Conservation (phyloP, 768 basidiomycete genomes). For the Tremella fuciformis region DNA sequence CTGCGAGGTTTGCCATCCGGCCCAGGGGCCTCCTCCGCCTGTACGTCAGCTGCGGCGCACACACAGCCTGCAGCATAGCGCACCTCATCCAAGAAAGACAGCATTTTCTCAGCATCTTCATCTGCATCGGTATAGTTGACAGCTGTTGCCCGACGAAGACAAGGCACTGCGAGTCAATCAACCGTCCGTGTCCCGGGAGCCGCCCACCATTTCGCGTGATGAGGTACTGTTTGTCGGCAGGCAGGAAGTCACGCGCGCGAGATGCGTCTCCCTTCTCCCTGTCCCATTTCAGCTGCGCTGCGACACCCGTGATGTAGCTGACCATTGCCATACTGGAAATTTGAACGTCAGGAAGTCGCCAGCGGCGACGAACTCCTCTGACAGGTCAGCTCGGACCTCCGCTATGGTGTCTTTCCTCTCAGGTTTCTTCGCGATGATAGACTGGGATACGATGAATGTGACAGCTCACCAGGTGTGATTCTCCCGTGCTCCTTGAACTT, state of each 20-base stretch:
- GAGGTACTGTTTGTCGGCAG: conserved; percentile 91
- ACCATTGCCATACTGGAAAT: conserved; percentile 97
- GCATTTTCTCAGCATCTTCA: conserved; percentile 89
- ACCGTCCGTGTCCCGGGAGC: not conserved
- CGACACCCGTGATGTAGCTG: not conserved
- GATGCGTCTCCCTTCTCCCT: conserved; percentile 92
- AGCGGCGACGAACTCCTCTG: conserved; percentile 97
- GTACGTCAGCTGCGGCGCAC: conserved; percentile 1
- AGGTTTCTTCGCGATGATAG: not conserved
- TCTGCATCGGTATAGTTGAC: conserved; percentile 92
- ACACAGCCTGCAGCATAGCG: not conserved
- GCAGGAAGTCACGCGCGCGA: conserved; percentile 87
- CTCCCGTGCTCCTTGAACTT: conserved; percentile 99
- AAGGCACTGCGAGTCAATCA: conserved; percentile 64
- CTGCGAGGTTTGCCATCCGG: conserved; percentile 53
- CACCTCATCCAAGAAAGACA: conserved; percentile 65
- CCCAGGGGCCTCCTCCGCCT: conserved; percentile 52
- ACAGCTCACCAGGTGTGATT: conserved; percentile 74
- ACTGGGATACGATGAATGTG: not conserved
- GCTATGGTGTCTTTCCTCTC: not conserved
- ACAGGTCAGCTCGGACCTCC: conserved; percentile 20
- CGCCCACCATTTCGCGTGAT: conserved; percentile 71
- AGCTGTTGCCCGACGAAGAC: conserved; percentile 85
- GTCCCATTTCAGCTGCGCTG: conserved; percentile 19
- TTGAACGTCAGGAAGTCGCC: conserved; percentile 97